Conservation (phyloP, 2,329 filamentous ascomycete genomes). For the Monosporascus cannonballus region DNA sequence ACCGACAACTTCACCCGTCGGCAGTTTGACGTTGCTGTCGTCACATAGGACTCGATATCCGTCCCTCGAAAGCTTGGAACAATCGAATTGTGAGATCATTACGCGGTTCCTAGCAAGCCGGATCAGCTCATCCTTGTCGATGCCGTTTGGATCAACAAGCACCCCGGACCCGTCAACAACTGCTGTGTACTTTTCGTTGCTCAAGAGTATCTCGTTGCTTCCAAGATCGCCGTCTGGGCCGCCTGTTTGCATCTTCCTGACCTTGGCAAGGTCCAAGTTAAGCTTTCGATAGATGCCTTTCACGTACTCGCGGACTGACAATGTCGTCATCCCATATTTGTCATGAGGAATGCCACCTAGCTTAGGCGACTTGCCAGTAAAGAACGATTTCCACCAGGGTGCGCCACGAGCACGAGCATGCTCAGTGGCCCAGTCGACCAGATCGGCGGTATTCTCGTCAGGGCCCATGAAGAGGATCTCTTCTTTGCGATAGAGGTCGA, state of each 20-base stretch:
- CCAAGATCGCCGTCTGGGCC: slow-evolving; percentile 94
- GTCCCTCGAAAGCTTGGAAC: slow-evolving; percentile 74
- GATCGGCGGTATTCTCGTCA: slow-evolving; percentile 95
- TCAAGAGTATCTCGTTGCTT: slow-evolving; percentile 94
- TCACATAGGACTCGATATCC: slow-evolving; percentile 92
- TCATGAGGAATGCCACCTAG: slow-evolving; percentile 97
- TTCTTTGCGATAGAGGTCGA: slow-evolving; percentile 88
- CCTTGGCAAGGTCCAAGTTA: slow-evolving; percentile 74
- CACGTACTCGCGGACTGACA: slow-evolving; percentile 94
- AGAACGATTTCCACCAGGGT: slow-evolving; percentile 99
- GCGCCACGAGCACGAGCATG: slow-evolving; percentile 83
- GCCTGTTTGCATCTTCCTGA: slow-evolving; percentile 94
- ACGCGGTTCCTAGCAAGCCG: slow-evolving; percentile 78
- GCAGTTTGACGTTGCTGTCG: slow-evolving; percentile 81
- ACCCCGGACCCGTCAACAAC: slow-evolving; percentile 97
- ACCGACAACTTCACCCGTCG: slow-evolving; percentile 75
- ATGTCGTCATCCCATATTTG: slow-evolving; percentile 92
- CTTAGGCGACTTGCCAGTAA: slow-evolving; percentile 96
- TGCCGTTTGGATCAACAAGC: slow-evolving; percentile 83
- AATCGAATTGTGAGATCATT: slow-evolving; percentile 87
- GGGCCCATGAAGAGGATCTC: slow-evolving; percentile 99
- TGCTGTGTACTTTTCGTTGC: slow-evolving; percentile 90
- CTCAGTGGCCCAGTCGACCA: slow-evolving; percentile 98
- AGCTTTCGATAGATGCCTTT: slow-evolving; percentile 96
- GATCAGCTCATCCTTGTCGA: slow-evolving; percentile 76